Evolutionary conservation across 441 rosid species (phyloP), one percentile per base, ranked within the genome.

Genomic region (Mallotus japonicus): DNA sequence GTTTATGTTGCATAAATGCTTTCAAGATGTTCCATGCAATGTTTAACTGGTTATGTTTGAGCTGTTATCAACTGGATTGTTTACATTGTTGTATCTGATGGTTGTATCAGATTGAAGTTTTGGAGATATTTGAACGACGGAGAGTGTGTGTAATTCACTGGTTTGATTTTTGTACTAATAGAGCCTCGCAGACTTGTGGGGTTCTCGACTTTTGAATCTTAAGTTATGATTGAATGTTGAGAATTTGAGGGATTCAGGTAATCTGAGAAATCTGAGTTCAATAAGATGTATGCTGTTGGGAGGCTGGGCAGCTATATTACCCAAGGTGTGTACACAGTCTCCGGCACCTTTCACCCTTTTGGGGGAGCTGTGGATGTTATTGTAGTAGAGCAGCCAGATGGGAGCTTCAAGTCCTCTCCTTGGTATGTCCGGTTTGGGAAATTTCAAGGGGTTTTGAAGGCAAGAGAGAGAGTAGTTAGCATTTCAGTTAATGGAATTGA

Each of bases 361-460:
- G 99, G 99, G 57, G 99, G 99, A 69, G 99, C 97, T 72, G 96
- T 93, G 56, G 99, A 95, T 88, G 86, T 95, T 51, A 85, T 95
- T 79, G 99, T 90, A 5, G 98, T 95, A 17, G 92, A 93, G 47
- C 99, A 92, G 74, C 95, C 92, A 2, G 98, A 95, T 75, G 97
- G 98, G 69, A 84, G 87, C 69, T 95, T 93, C 82, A 93, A 89
- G 78, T 91, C 99, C 8, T 93, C 98, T 19, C 99, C 98, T 76
- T 95, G 99, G 99, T 89, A 90, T 77, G 95, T 95, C 40, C 73
- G 89, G 76, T 95, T 95, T 69, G 99, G 99, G 47, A 95, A 95
- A 80, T 95, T 95, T 80, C 99, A 93, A 84, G 99, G 99, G 74
- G 97, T 95, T 80, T 79, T 95, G 80, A 91, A 93, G 87, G 82